Conservation (phyloP, 192 early-diverging fungal genomes). For the Mortierella hygrophila region DNA sequence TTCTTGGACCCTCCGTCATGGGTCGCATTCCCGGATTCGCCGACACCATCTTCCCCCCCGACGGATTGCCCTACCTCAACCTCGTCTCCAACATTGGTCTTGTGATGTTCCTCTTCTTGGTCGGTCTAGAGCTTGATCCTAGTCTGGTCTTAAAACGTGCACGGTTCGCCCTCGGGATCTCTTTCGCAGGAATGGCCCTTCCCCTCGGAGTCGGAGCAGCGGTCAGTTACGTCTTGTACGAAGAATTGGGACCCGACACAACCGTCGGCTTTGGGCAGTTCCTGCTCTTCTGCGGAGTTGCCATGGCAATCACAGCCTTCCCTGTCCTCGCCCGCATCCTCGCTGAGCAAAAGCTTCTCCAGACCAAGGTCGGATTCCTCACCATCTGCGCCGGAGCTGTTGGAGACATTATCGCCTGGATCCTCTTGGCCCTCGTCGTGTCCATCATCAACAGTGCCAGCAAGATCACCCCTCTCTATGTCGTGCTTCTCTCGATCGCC, state of each 20-base stretch:
- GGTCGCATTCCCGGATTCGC: slow-evolving; percentile 79
- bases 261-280: slow-evolving; percentile 48
- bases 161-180: slow-evolving; percentile 71
- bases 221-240: slow-evolving; percentile 51
- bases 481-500: slow-evolving; percentile 78
- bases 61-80: slow-evolving; percentile 76
- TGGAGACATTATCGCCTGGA: slow-evolving; percentile 92
- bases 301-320: slow-evolving; percentile 70
- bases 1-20: slow-evolving; percentile 89
- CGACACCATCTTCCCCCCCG: slow-evolving; percentile 77
- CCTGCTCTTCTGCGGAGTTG: slow-evolving; percentile 52
- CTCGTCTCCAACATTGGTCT: slow-evolving; percentile 89
- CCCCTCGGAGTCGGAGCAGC: slow-evolving; percentile 78
- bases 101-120: slow-evolving; percentile 89
- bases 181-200: slow-evolving; percentile 82
- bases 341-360: slow-evolving; percentile 86
- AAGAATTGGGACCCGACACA: slow-evolving; percentile 50
- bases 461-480: slow-evolving; percentile 82
- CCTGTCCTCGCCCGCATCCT: slow-evolving; percentile 96
- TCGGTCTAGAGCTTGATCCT: slow-evolving; percentile 89
- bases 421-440: slow-evolving; percentile 84
- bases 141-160: slow-evolving; percentile 66
- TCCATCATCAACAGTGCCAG: slow-evolving; percentile 84
- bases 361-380: slow-evolving; percentile 82
- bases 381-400: slow-evolving; percentile 88